phyloP scores from a whole-genome alignment of 192 early-diverging fungal species.

The Backusella morwellensis region DNA sequence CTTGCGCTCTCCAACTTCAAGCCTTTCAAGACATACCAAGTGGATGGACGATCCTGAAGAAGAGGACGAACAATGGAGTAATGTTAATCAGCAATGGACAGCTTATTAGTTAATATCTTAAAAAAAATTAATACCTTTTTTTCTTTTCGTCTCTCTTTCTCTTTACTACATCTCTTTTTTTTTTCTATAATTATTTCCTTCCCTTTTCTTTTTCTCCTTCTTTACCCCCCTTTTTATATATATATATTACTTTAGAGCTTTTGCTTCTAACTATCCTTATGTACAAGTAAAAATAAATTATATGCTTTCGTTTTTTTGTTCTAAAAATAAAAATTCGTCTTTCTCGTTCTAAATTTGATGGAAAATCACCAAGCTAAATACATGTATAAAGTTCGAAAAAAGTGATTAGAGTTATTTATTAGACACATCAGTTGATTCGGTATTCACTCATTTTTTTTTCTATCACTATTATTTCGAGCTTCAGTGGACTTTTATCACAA shows the following conservation, averaged over 20 bases:
- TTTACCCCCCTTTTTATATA: background rate
- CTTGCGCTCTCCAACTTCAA: background rate
- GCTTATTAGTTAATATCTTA: background rate
- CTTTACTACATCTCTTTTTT: background rate
- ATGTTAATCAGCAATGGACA: background rate
- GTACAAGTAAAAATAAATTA: conserved; percentile 5
- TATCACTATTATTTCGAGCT: too few relatives aligned
- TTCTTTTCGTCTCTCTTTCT: background rate
- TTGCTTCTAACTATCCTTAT: background rate
- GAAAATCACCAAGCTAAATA: too few relatives aligned
- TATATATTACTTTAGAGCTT: background rate
- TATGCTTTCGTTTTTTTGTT: background rate
- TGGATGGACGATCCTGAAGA: conserved; percentile 28
- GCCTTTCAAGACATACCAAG: background rate
- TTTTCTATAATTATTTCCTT: background rate
- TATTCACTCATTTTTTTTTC: too few relatives aligned
- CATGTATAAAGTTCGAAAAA: too few relatives aligned
- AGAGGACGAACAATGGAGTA: background rate
- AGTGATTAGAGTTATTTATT: too few relatives aligned
- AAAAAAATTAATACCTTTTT: background rate
- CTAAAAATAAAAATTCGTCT: background rate
- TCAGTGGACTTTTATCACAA: too few relatives aligned
- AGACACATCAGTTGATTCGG: too few relatives aligned
- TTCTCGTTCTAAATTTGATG: background rate
- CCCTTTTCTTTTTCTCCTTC: background rate